phyloP scores from a whole-genome alignment of 495 filamentous ascomycete genomes.

The Neurospora africana region DNA sequence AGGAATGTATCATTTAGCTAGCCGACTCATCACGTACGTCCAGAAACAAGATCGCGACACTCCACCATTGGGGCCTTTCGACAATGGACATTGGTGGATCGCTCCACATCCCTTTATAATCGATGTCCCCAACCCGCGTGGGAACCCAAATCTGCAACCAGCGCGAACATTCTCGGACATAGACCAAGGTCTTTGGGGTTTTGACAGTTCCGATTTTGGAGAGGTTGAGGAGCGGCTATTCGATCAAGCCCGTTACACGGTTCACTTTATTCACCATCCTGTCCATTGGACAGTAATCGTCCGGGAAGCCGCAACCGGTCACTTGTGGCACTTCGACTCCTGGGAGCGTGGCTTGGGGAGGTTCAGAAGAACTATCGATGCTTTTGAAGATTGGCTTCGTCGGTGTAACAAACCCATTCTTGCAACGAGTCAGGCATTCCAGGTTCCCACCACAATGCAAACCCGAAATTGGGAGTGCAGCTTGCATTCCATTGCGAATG shows the following conservation, averaged over 20 bases:
- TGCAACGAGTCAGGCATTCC: neutral
- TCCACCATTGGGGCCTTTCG: neutral
- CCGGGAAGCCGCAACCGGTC: neutral
- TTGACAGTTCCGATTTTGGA: neutral
- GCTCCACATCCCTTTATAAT: neutral
- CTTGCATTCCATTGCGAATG: conserved; percentile 9
- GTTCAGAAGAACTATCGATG: neutral
- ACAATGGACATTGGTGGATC: conserved; percentile 3
- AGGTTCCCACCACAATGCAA: neutral
- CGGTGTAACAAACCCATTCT: neutral
- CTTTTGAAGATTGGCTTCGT: neutral
- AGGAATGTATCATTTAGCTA: neutral
- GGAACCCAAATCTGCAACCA: neutral
- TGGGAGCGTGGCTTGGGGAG: neutral
- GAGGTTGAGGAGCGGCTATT: neutral
- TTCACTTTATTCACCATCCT: neutral
- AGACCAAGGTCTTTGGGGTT: neutral
- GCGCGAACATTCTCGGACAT: neutral
- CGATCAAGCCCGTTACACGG: neutral
- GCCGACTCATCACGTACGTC: neutral
- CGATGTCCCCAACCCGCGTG: neutral
- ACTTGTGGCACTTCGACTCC: conserved; percentile 4
- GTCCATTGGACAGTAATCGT: conserved; percentile 1
- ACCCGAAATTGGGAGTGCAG: conserved; percentile 6
- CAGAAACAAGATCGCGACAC: neutral